phyloP scores from a whole-genome alignment of 2,329 filamentous ascomycete genomes.

The Colletotrichum kahawae region DNA sequence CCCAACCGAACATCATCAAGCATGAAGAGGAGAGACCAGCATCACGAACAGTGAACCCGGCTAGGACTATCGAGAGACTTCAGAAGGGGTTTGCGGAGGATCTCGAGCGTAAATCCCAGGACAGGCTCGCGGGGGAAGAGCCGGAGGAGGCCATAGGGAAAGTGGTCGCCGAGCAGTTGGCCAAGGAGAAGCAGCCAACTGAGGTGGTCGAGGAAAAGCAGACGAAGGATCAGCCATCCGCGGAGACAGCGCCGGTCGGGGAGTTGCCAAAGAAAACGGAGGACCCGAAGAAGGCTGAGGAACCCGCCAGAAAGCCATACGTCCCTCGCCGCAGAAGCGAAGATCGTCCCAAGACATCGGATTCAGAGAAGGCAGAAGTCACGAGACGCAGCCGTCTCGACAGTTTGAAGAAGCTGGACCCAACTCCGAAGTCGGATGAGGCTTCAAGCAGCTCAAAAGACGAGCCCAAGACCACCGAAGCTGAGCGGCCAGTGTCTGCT shows the following conservation, averaged over 20 bases:
- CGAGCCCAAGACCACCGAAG: constrained; percentile 17
- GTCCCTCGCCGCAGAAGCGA: neutral
- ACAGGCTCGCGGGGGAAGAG: neutral
- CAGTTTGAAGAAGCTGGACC: neutral
- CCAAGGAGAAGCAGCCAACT: neutral
- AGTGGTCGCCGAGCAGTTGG: neutral
- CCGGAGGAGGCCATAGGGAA: neutral
- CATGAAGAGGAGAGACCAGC: neutral
- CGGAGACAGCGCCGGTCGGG: neutral
- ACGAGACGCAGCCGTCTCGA: neutral
- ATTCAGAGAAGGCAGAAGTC: neutral
- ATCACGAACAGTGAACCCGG: neutral
- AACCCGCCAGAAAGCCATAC: neutral
- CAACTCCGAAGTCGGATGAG: neutral
- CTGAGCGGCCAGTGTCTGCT: constrained; percentile 34
- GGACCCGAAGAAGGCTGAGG: neutral
- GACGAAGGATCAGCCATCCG: neutral
- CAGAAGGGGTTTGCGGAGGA: neutral
- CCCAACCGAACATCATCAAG: neutral
- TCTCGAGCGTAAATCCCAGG: neutral
- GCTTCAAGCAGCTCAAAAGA: neutral
- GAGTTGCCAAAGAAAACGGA: neutral
- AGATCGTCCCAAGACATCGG: neutral
- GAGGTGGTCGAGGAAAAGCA: neutral
- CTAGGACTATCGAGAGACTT: neutral